A percentile compares a stretch with the other conserved stretches of the same genome.
phyloP scores from a whole-genome alignment of 192 early-diverging fungal species.

The Borealophlyctis nickersoniae region DNA sequence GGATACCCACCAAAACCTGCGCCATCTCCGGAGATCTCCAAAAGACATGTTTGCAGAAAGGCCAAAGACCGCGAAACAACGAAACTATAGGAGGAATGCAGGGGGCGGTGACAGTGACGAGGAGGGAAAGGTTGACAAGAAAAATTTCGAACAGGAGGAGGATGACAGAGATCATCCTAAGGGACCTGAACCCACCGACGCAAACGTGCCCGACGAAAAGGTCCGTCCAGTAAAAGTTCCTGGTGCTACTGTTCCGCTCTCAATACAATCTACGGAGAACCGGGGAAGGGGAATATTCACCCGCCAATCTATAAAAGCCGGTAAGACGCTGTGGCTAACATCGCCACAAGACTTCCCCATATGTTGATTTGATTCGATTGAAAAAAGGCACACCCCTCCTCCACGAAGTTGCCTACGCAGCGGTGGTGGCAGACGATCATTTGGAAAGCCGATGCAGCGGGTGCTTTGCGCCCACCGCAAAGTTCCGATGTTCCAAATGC shows the following conservation, averaged over 20 bases:
- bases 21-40: too few species aligned
- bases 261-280: background rate
- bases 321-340: background rate
- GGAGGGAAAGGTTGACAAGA: too few species aligned
- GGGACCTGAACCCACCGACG: too few species aligned
- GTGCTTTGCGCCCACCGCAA: conserved; percentile 10
- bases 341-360: background rate
- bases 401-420: conserved; percentile 15
- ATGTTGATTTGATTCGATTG: background rate
- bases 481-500: conserved; percentile 24
- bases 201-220: too few species aligned
- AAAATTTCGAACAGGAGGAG: too few species aligned
- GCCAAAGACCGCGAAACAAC: too few species aligned
- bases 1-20: too few species aligned
- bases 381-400: conserved; percentile 5
- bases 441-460: conserved; percentile 17
- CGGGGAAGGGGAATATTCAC: conserved; percentile 16
- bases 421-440: conserved; percentile 17
- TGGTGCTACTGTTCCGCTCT: background rate
- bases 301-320: background rate
- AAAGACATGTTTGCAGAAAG: too few species aligned
- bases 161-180: too few species aligned
- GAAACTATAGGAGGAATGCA: too few species aligned
- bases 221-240: too few species aligned
- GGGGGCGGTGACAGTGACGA: too few species aligned